Evolutionary conservation across 306 rosid genomes (phyloP).

Genomic region (Phaseolus lunatus): DNA sequence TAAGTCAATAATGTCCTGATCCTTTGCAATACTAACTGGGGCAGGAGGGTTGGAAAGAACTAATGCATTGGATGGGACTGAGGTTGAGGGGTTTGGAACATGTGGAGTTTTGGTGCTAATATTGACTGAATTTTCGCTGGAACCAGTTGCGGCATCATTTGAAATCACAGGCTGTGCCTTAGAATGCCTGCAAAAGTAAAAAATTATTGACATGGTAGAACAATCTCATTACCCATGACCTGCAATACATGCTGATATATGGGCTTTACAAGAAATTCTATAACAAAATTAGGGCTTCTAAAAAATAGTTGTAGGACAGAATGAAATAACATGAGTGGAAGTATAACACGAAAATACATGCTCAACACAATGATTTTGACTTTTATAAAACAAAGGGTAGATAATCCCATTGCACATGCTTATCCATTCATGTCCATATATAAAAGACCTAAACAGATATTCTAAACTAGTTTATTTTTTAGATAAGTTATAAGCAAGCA

Average conservation of each 20-base stretch:
- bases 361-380: conserved; percentile 27
- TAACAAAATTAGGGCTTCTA: conserved; percentile 2
- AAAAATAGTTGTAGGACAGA: conserved; percentile 16
- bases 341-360: background rate
- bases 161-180: conserved; percentile 56
- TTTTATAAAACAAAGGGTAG: background rate
- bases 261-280: conserved; percentile 23
- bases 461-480: conserved; percentile 2
- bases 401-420: conserved; percentile 20
- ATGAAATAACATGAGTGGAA: conserved; percentile 1
- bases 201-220: conserved; percentile 14
- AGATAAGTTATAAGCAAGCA: conserved; percentile 11
- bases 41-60: conserved; percentile 72
- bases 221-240: conserved; percentile 8
- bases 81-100: conserved; percentile 47
- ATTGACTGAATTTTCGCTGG: conserved; percentile 50
- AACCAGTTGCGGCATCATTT: conserved; percentile 54
- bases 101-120: conserved; percentile 48
- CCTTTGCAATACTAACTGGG: conserved; percentile 60
- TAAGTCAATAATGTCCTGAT: conserved; percentile 91
- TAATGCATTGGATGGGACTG: conserved; percentile 67
- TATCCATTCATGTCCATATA: background rate
- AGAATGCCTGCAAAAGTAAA: conserved; percentile 73
- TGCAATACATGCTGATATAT: conserved; percentile 11
- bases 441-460: background rate